A percentile compares a stretch with the other conserved stretches of the same genome.
These are phyloP conservation scores for Fusarium sp. DNA, from an alignment of 2,329 filamentous ascomycete genomes.

Conservation along the genomic window DNA sequence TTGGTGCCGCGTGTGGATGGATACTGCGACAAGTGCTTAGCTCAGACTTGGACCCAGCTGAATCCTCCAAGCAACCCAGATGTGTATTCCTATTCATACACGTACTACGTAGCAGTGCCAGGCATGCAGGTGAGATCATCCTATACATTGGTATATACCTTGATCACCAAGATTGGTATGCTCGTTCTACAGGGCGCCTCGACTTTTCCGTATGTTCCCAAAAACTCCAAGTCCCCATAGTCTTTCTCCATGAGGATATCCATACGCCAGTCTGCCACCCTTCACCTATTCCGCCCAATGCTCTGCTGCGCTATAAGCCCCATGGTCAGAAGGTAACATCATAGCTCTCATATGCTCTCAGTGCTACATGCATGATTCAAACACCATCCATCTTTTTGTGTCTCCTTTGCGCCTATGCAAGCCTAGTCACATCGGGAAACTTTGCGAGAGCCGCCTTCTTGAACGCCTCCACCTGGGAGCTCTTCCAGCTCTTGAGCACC, in stretches of 20 bases:
- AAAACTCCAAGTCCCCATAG: slow-evolving; percentile 39
- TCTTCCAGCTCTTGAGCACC: slow-evolving; percentile 62
- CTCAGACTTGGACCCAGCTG: slow-evolving; percentile 3
- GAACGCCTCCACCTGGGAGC: slow-evolving; percentile 61
- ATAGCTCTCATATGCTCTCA: slow-evolving; percentile 4
- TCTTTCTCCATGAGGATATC: slow-evolving; percentile 25
- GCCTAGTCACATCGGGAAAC: slow-evolving; percentile 64
- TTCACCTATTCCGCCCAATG: slow-evolving; percentile 15
- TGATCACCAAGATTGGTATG: slow-evolving; percentile 27
- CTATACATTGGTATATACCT: neutral
- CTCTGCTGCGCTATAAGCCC: slow-evolving; percentile 21
- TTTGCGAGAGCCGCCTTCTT: slow-evolving; percentile 61
- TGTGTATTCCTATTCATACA: neutral
- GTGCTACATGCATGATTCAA: slow-evolving; percentile 8
- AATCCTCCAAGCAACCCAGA: neutral
- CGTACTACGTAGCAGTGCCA: too few relatives aligned
- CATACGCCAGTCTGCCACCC: slow-evolving; percentile 42
- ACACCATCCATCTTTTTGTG: slow-evolving; percentile 8
- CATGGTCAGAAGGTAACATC: slow-evolving; percentile 6
- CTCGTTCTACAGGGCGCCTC: slow-evolving; percentile 42
- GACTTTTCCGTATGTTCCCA: slow-evolving; percentile 43
- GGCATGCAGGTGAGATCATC: neutral
- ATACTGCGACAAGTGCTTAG: slow-evolving; percentile 11
- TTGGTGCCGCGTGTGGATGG: neutral
- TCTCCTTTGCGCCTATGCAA: slow-evolving; percentile 48